Conservation (phyloP, 2,329 filamentous ascomycete genomes). For the Amauroascus verrucosus region DNA sequence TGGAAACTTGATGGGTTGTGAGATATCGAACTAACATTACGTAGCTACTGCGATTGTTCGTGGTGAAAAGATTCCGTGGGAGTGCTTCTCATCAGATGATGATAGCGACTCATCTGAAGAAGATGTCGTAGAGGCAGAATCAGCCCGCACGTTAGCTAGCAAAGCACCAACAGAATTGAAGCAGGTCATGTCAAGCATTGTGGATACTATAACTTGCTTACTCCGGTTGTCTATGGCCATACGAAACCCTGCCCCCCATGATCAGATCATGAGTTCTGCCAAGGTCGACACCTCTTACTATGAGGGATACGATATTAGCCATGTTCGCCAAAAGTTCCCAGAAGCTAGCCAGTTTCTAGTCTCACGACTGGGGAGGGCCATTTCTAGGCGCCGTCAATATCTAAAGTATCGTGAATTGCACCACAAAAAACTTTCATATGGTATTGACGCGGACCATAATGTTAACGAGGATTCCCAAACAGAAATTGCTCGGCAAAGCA, state of each 20-base stretch:
- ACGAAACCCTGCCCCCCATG: constrained; percentile 28
- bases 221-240: constrained; percentile 30
- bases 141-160: not conserved
- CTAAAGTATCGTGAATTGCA: constrained; percentile 33
- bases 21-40: not conserved
- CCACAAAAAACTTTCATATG: constrained; percentile 19
- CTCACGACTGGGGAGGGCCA: constrained; percentile 25
- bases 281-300: constrained; percentile 9
- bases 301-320: constrained; percentile 12
- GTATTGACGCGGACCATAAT: constrained; percentile 19
- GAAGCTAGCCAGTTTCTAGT: constrained; percentile 16
- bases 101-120: constrained; percentile 1
- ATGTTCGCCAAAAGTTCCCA: constrained; percentile 27
- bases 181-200: not conserved
- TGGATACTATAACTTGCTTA: constrained; percentile 25
- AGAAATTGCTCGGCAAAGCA: not conserved
- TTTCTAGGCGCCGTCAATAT: constrained; percentile 29
- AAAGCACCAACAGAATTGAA: not conserved
- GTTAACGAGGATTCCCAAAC: constrained; percentile 16
- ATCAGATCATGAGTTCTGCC: constrained; percentile 20
- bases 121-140: not conserved
- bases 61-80: not conserved
- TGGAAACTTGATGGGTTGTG: not conserved
- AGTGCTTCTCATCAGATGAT: not conserved
- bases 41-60: not conserved